Percentiles rank a stretch among this genome's conserved stretches.
Conservation (phyloP, 306 rosid species). For the Albizia julibrissin region DNA sequence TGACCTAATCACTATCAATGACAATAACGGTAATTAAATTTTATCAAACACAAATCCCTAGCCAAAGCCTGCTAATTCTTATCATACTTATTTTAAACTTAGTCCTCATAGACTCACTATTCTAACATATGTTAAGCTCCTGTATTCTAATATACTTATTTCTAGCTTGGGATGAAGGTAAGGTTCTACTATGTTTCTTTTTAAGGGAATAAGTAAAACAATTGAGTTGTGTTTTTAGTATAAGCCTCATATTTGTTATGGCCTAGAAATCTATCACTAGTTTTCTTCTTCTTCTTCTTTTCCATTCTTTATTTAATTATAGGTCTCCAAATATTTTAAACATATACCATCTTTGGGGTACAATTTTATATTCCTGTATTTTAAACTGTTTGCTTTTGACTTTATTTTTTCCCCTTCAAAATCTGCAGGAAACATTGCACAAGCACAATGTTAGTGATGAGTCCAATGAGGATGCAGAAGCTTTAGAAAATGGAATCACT, state of each 20-base stretch:
- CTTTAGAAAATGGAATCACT: conserved; percentile 52
- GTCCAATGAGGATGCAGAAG: conserved; percentile 40
- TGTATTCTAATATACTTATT: too few relatives aligned
- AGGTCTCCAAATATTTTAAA: not conserved
- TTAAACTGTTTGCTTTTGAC: not conserved
- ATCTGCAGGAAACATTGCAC: conserved; percentile 84
- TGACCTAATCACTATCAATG: too few relatives aligned
- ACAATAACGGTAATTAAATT: too few relatives aligned
- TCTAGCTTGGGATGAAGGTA: not conserved
- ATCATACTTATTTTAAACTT: too few relatives aligned
- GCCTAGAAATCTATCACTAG: not conserved
- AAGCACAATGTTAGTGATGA: conserved; percentile 38
- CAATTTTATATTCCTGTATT: not conserved
- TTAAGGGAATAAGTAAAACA: not conserved
- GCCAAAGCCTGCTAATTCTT: not conserved
- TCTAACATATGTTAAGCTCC: not conserved
- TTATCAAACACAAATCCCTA: not conserved
- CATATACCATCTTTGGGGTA: not conserved
- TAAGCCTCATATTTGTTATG: not conserved
- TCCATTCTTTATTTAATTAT: not conserved
- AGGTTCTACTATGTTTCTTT: not conserved
- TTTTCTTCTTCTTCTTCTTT: not conserved
- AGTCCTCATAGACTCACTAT: not conserved
- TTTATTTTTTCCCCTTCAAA: not conserved
- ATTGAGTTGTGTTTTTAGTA: too few relatives aligned